Base-by-base conservation (phyloP, 345 rosid genomes). In the Adansonia digitata region DNA sequence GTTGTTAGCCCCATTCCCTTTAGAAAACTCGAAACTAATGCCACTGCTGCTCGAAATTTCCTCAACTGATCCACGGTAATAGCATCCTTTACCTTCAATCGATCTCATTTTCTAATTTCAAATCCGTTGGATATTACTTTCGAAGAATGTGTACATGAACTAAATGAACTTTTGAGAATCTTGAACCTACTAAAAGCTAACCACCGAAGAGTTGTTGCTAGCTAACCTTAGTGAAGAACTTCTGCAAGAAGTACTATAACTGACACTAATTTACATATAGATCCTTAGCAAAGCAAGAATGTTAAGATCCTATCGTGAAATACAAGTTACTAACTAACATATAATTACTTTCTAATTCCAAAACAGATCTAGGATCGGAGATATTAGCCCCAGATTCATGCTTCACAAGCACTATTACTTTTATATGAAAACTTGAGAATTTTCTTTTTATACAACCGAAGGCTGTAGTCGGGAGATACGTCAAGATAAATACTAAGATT, bases 61-160 rank as follows among this genome's bases (percentile, higher is more conserved):
- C 53, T 49, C 20, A 49, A 9, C 53, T 49, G 53, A 22, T 49
- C 53, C 53, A 49, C 4, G 53, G 53, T 49, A 17, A 65, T 65
- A 40, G 49, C 43, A 65, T 20, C 69, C 51, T 40, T 65, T 65
- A 64, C 86, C 91, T 80, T 90, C 92, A 18, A 84, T 61, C 79
- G 97, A 90, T 86, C 92, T 91, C 97, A 91, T 91, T 72, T 61
- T 87, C 72, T 57, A 64, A 39, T 57, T 35, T 18, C 63, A 4
- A 57, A 57, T 26, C 63, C 13, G 7, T 26, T 57, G 8, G 18
- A 27, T 57, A 35, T 57, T 57, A 57, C 18, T 27, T 57, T 53
- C 20, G 6, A 3, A 40, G 10, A 5, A 1, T 40, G 45, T 0
- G 10, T 48, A 48, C 17, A 48, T 15, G 17, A 48, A 48, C 15